Percentiles rank a stretch among this genome's conserved stretches.
phyloP scores from a whole-genome alignment of 345 rosid species.

The Mangifera indica region DNA sequence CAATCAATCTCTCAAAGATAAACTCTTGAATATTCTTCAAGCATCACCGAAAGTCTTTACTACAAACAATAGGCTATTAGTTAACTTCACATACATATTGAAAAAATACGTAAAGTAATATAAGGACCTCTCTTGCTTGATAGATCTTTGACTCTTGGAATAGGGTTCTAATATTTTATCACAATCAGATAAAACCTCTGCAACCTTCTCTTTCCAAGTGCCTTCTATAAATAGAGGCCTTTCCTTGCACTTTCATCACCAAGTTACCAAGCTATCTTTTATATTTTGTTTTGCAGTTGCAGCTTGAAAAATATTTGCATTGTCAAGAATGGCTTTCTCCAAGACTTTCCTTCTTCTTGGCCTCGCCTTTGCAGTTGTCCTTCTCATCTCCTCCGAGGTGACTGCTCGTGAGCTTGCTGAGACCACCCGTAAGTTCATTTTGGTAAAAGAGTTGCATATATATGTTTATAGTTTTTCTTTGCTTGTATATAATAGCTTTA shows the following conservation, averaged over 20 bases:
- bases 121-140: not conserved
- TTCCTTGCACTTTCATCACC: not conserved
- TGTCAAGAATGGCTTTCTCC: slow-evolving; percentile 19
- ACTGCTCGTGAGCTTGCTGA: slow-evolving; percentile 28
- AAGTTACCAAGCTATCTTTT: not conserved
- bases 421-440: slow-evolving; percentile 8
- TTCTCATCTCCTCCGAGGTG: slow-evolving; percentile 25
- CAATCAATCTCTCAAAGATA: no score
- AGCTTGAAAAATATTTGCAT: not conserved
- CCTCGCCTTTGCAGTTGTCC: slow-evolving; percentile 18
- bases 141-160: not conserved
- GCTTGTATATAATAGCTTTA: not conserved
- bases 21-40: no score
- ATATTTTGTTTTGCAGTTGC: no score
- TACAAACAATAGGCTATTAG: no score
- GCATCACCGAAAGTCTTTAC: no score
- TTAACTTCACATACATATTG: no score
- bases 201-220: not conserved
- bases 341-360: slow-evolving; percentile 25
- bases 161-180: no score
- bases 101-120: no score
- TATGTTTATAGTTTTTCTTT: not conserved
- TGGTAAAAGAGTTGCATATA: no score
- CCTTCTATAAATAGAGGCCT: not conserved
- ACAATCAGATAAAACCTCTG: not conserved